Conservation (phyloP, 2,329 filamentous ascomycete species). For the Alternaria gaisen region DNA sequence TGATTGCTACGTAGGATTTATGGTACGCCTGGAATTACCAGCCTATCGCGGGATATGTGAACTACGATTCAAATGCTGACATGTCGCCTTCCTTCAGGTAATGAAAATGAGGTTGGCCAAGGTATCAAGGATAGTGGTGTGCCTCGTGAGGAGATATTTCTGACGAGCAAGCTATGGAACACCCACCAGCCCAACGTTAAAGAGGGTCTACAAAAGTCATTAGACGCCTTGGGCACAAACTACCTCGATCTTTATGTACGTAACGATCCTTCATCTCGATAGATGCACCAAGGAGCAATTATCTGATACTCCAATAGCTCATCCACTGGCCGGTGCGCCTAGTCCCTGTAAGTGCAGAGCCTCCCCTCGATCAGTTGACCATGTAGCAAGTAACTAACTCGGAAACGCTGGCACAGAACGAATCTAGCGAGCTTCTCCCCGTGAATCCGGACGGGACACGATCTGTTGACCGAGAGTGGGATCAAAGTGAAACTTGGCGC, state of each 20-base stretch:
- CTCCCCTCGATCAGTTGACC: too few relatives aligned
- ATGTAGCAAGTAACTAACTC: too few relatives aligned
- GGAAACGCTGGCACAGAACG: conserved; percentile 1
- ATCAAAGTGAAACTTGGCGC: conserved; percentile 17
- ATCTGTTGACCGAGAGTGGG: conserved; percentile 13
- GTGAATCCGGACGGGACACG: conserved; percentile 51
- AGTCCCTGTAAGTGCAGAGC: too few relatives aligned
- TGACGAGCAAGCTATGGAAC: conserved; percentile 84
- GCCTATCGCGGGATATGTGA: too few relatives aligned
- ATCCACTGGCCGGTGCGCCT: too few relatives aligned
- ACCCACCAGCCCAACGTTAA: conserved; percentile 76
- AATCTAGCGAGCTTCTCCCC: conserved; percentile 68
- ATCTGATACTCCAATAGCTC: too few relatives aligned
- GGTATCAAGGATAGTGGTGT: conserved; percentile 15
- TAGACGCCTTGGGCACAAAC: conserved; percentile 79
- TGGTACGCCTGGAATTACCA: too few relatives aligned
- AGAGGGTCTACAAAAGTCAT: conserved; percentile 73
- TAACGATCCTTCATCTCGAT: background rate
- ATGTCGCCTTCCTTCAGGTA: background rate
- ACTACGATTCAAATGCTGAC: too few relatives aligned
- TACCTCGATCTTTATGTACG: conserved; percentile 80
- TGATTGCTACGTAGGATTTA: too few relatives aligned
- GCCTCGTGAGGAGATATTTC: conserved; percentile 45
- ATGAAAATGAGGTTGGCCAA: conserved; percentile 20
- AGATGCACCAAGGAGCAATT: too few relatives aligned